Conservation (phyloP, 164 flowering plant genomes). For the Buxus sempervirens region DNA sequence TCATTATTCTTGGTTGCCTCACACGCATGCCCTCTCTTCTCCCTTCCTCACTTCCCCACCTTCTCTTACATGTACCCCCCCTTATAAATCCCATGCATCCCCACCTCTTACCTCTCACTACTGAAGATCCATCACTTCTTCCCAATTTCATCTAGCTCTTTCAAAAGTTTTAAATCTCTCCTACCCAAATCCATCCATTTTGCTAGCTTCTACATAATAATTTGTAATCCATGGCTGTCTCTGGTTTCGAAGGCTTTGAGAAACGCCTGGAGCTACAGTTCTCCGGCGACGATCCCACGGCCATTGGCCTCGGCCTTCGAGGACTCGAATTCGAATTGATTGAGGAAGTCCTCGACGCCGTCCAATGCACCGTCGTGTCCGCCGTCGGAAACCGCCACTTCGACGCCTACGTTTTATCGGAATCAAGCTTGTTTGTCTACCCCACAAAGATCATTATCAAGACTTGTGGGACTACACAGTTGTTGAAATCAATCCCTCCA, state of each 20-base stretch:
- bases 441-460: slow-evolving; percentile 78
- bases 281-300: slow-evolving; percentile 60
- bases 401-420: slow-evolving; percentile 80
- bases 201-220: too few species aligned
- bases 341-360: slow-evolving; percentile 46
- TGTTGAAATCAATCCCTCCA: slow-evolving; percentile 71
- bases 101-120: too few species aligned
- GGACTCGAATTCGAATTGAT: slow-evolving; percentile 29
- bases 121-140: not conserved
- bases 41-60: not conserved
- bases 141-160: slow-evolving; percentile 3
- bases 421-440: slow-evolving; percentile 75
- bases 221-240: slow-evolving; percentile 62
- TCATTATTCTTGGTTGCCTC: slow-evolving; percentile 81
- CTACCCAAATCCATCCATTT: too few species aligned
- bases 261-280: slow-evolving; percentile 84
- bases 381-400: slow-evolving; percentile 55
- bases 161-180: too few species aligned
- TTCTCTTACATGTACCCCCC: not conserved
- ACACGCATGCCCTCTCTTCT: slow-evolving; percentile 56
- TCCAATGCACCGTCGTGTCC: slow-evolving; percentile 79
- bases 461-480: slow-evolving; percentile 88
- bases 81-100: not conserved
- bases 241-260: slow-evolving; percentile 89
- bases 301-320: slow-evolving; percentile 40